Percentiles rank a stretch among this genome's conserved stretches.
phyloP scores from a whole-genome alignment of 2,329 filamentous ascomycete species.

The Alternaria tenuissima region DNA sequence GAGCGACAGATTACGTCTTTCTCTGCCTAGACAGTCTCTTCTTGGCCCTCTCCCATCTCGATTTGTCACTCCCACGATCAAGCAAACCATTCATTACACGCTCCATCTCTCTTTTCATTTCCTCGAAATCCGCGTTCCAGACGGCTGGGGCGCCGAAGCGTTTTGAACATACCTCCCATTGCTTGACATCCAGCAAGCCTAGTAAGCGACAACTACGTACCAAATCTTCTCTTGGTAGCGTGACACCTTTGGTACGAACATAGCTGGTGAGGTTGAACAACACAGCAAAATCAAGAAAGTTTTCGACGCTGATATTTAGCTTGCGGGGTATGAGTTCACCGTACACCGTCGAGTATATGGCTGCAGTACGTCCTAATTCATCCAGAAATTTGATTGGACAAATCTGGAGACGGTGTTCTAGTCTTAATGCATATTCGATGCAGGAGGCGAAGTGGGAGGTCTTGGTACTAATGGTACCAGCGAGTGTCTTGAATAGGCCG shows the following conservation, averaged over 20 bases:
- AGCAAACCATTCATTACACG: neutral
- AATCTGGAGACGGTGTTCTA: neutral
- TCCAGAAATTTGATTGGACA: neutral
- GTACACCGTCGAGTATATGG: no score
- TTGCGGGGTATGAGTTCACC: no score
- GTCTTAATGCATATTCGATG: neutral
- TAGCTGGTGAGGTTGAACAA: no score
- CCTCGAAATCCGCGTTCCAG: no score
- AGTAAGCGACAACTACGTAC: no score
- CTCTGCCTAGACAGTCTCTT: neutral
- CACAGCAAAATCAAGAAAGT: no score
- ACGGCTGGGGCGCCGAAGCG: no score
- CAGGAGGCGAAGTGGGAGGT: neutral
- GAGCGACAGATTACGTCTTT: neutral
- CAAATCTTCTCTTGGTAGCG: no score
- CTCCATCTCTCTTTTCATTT: neutral
- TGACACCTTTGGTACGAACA: no score
- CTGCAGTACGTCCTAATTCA: neutral
- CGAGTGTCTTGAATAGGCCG: neutral
- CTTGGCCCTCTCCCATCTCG: neutral
- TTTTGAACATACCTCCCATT: no score
- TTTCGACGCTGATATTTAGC: no score
- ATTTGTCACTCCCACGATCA: neutral
- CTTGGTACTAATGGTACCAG: neutral
- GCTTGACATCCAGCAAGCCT: no score